Conservation (phyloP, 306 rosid genomes). For the Fagus crenata region DNA sequence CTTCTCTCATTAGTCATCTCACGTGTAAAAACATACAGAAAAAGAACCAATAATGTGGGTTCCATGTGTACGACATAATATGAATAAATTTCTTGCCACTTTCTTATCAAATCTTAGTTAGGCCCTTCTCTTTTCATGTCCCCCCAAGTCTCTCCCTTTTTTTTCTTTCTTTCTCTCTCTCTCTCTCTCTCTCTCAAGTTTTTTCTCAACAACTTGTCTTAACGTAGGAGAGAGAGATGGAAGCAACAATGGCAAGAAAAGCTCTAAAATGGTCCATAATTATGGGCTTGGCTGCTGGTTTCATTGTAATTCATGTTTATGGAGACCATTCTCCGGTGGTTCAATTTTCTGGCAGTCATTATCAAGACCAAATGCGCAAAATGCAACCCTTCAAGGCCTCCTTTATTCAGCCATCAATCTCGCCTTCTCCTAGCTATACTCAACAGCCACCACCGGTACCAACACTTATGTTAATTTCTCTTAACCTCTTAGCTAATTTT, state of each 20-base stretch:
- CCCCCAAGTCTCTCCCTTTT: conserved; percentile 12
- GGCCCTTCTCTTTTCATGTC: conserved; percentile 49
- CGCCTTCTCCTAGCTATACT: conserved; percentile 36
- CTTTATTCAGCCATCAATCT: conserved; percentile 22
- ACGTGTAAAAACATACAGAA: not conserved
- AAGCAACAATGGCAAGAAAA: conserved; percentile 33
- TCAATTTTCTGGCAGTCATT: not conserved
- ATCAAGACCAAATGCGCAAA: not conserved
- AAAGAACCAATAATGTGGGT: conserved; percentile 23
- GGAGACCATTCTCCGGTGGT: not conserved
- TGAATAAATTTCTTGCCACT: conserved; percentile 28
- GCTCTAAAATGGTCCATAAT: conserved; percentile 22
- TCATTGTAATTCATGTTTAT: not conserved
- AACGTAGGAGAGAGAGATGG: conserved; percentile 26
- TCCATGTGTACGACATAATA: conserved; percentile 45
- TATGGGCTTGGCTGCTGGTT: conserved; percentile 27
- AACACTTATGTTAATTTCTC: not conserved
- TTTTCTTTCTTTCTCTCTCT: conserved; percentile 17
- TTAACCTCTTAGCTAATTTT: not conserved
- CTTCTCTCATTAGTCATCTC: not conserved
- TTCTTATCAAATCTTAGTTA: conserved; percentile 49
- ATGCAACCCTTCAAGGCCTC: conserved; percentile 19
- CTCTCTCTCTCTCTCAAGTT: conserved; percentile 22
- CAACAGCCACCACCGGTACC: conserved; percentile 36
- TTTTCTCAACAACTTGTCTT: conserved; percentile 28